Evolutionary conservation across 805 yeast genomes (phyloP).

Genomic region (Cyberlindnera amylophila): DNA sequence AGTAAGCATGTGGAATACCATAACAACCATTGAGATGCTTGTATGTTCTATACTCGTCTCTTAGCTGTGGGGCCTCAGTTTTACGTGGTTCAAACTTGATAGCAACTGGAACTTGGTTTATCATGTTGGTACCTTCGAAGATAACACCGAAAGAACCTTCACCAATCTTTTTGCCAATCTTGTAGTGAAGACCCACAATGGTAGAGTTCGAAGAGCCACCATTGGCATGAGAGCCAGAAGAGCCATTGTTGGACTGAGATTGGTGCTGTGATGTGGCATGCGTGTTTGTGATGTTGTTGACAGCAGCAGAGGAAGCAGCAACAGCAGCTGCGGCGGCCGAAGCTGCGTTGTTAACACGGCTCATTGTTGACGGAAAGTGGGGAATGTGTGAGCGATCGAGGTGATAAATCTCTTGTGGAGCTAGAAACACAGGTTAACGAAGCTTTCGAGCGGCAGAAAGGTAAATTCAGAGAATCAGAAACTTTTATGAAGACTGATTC

Average conservation of each 20-base stretch:
- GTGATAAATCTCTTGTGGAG: too few relatives aligned
- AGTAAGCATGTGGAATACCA: conserved; percentile 81
- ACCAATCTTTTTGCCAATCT: conserved; percentile 79
- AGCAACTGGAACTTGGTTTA: conserved; percentile 62
- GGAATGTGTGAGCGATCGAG: neutral
- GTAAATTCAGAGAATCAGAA: too few relatives aligned
- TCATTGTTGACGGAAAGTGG: conserved; percentile 9
- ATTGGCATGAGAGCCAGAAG: conserved; percentile 8
- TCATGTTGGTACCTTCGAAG: conserved; percentile 73
- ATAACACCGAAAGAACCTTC: conserved; percentile 86
- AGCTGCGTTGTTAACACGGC: conserved; percentile 19
- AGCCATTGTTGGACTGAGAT: conserved; percentile 7
- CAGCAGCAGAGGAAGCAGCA: conserved; percentile 29
- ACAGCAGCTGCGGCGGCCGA: conserved; percentile 30
- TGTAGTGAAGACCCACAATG: conserved; percentile 58
- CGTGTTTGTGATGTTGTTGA: conserved; percentile 27
- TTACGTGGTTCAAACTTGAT: conserved; percentile 79
- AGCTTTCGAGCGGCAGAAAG: too few relatives aligned
- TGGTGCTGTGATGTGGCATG: conserved; percentile 7
- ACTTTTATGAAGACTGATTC: too few relatives aligned
- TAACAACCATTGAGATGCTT: conserved; percentile 62
- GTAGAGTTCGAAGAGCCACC: conserved; percentile 22
- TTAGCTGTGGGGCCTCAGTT: conserved; percentile 78
- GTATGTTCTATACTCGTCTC: conserved; percentile 79
- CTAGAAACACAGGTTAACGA: too few relatives aligned